Percentiles rank a stretch among this genome's conserved stretches.
Conservation (phyloP, 1,284 basidiomycete species). For the Cutaneotrichosporon sp. region DNA sequence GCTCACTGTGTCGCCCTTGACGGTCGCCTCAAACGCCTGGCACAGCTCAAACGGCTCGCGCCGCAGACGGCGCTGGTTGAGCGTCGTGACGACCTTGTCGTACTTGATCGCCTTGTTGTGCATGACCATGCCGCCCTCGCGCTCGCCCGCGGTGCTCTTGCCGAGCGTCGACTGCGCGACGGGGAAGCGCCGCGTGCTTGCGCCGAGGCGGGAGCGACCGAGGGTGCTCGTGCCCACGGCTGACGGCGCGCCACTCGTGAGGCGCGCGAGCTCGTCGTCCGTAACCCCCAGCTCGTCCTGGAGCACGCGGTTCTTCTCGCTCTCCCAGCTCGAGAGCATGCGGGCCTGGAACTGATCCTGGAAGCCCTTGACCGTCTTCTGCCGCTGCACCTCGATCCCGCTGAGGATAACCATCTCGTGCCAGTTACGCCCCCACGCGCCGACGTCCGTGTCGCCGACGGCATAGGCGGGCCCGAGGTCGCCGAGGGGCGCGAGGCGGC, state of each 20-base stretch:
- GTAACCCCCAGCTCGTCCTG: conserved; percentile 52
- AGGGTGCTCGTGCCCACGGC: conserved; percentile 23
- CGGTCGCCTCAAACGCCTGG: conserved; percentile 40
- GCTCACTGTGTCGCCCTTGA: conserved; percentile 40
- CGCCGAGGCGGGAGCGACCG: conserved; percentile 39
- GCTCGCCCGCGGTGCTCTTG: conserved; percentile 34
- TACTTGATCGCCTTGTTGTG: conserved; percentile 97
- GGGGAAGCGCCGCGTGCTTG: conserved; percentile 41
- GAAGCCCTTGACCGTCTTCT: conserved; percentile 49
- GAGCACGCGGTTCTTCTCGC: conserved; percentile 45
- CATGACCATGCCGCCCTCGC: conserved; percentile 57
- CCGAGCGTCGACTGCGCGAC: conserved; percentile 38
- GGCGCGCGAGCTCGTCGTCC: conserved; percentile 44
- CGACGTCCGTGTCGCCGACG: conserved; percentile 41
- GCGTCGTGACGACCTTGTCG: conserved; percentile 71
- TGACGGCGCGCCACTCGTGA: conserved; percentile 22
- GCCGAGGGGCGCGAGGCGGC: conserved; percentile 29
- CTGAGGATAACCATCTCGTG: conserved; percentile 52
- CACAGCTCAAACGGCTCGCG: conserved; percentile 41
- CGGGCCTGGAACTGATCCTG: conserved; percentile 49
- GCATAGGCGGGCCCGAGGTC: conserved; percentile 38
- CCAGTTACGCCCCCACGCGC: conserved; percentile 50
- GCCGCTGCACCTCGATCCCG: conserved; percentile 49
- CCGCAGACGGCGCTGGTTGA: conserved; percentile 45
- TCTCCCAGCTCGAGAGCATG: conserved; percentile 47